A percentile compares a stretch with the other conserved stretches of the same genome.
Evolutionary conservation across 768 basidiomycete species (phyloP).

Genomic region (Auricularia cornea): DNA sequence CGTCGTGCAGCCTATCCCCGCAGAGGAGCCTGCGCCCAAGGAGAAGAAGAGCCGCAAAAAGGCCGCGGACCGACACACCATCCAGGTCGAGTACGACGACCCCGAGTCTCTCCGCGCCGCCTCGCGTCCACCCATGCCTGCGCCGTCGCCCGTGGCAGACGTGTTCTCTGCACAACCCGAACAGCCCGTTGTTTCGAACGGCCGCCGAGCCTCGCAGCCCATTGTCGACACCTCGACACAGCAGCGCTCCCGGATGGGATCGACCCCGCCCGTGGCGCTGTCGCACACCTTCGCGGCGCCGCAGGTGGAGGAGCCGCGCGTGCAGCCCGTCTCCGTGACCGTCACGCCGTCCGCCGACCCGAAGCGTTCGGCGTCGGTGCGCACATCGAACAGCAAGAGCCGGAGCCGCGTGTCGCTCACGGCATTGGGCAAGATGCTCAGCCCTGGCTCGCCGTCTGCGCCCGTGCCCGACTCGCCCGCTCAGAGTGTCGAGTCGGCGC

Average conservation of each 20-base stretch:
- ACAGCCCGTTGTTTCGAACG: not conserved
- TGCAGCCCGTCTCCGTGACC: not conserved
- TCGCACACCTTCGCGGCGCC: not conserved
- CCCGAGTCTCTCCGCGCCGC: conserved; percentile 23
- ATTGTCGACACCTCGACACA: not conserved
- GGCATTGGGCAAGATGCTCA: conserved; percentile 70
- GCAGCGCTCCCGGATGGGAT: not conserved
- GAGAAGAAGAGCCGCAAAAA: conserved; percentile 36
- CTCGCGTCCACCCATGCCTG: not conserved
- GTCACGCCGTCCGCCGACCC: not conserved
- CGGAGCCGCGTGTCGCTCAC: conserved; percentile 68
- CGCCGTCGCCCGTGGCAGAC: not conserved
- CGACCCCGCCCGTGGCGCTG: not conserved
- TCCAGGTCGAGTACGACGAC: conserved; percentile 92
- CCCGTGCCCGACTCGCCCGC: no score
- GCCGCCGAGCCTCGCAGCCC: not conserved
- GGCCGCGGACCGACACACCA: conserved; percentile 71
- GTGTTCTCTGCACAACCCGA: not conserved
- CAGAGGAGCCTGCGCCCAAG: conserved; percentile 29
- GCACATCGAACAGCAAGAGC: conserved; percentile 36
- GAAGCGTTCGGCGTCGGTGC: not conserved
- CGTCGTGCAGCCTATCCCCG: conserved; percentile 12
- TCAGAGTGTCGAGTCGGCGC: no score
- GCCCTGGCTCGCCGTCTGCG: conserved; percentile 10
- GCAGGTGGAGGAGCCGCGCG: not conserved